Base-by-base conservation (phyloP, 1,284 basidiomycete genomes). In the Wallemia hederae region DNA sequence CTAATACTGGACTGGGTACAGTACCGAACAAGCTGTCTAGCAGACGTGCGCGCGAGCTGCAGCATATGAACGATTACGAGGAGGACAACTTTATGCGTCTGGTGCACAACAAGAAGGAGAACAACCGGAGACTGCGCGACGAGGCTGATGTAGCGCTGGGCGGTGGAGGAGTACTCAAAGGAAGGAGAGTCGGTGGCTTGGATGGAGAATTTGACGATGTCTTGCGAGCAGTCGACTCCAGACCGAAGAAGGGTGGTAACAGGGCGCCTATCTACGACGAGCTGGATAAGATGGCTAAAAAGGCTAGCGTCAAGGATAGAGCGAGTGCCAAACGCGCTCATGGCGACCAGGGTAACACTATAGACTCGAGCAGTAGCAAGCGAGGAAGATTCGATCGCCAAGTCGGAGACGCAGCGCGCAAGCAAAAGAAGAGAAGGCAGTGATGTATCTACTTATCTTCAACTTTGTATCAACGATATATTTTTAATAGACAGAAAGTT, bases 81-180 rank as follows among this genome's bases (percentile, higher is more conserved):
- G 92, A 97, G 71, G 86, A 88, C 61, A 92, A 96, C 71, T 90
- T 97, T 74, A 89, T 85, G 27, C 80, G 92, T 61, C 70, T 97
- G 61, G 78, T 92, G 63, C 83, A 90, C 77, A 85, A 82, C 70
- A 97, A 96, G 76, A 82, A 81, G 68, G 92, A 96, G 61, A 78
- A 78, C 24, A 80, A 77, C 68, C 75, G 81, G 61, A 76, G 92
- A n/a, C 72, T 73, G 61, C 76, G 81, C 63, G 92, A 98, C 70
- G 92, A 98, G 70, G 87, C 80, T 66, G 86, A 90, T 65, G 74
- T 97, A 64, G 89, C 89, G 5, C 74, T 97, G n/a, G 92, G 94
- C 59, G 70, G 72, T 17, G 60, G 67, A 55, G 64, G 67, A 24
- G 24, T 49, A 60, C 22, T 59, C 59, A 7, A 78, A 78, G 14